Conservation (phyloP, 768 basidiomycete species). For the Rhizopogon vinicolor region DNA sequence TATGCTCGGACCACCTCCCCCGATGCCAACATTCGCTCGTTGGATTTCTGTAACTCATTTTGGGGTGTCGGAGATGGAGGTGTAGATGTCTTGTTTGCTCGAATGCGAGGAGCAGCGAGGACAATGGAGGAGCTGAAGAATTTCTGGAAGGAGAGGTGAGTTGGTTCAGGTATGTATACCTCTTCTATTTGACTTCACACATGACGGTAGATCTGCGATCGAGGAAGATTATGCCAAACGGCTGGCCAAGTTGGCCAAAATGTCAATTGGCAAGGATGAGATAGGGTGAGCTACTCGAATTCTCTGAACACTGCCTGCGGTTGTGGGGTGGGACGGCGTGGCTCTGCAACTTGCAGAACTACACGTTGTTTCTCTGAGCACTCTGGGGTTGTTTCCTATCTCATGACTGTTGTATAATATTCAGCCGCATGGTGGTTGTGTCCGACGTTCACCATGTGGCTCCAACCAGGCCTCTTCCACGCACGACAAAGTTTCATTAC, state of each 20-base stretch:
- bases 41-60: slow-evolving; percentile 96
- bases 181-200: slow-evolving; percentile 4
- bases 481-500: slow-evolving; percentile 6
- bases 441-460: neutral
- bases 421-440: neutral
- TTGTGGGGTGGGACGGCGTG: neutral
- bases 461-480: too few species aligned
- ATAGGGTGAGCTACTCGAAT: slow-evolving; percentile 68
- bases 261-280: slow-evolving; percentile 80
- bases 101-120: slow-evolving; percentile 80
- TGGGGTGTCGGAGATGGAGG: slow-evolving; percentile 88
- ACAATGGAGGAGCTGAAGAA: slow-evolving; percentile 85
- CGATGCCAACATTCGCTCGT: slow-evolving; percentile 40
- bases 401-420: neutral
- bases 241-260: slow-evolving; percentile 72
- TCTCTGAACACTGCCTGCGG: neutral
- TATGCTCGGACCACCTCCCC: slow-evolving; percentile 55
- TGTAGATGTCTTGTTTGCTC: slow-evolving; percentile 85
- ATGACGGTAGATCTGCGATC: slow-evolving; percentile 61
- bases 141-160: slow-evolving; percentile 94
- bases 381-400: neutral
- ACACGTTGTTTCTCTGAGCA: neutral
- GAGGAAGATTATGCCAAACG: slow-evolving; percentile 96
- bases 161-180: slow-evolving; percentile 4
- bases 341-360: neutral